Percentiles rank a stretch among this genome's conserved stretches.
These are phyloP conservation scores for Nakaseomyces glabratus DNA, from an alignment of 1,139 yeast species.

Conservation along the genomic window DNA sequence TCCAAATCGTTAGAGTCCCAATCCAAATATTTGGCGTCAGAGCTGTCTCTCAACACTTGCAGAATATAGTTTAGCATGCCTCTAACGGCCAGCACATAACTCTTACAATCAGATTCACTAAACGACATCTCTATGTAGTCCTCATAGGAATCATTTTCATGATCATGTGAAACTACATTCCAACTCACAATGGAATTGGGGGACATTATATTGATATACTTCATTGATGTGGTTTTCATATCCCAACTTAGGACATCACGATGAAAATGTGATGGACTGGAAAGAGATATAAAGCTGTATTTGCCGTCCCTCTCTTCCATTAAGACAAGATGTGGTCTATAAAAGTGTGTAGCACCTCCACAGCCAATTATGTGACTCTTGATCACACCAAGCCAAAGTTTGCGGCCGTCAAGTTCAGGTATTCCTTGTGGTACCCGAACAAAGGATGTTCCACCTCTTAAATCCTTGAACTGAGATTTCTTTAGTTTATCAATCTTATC, in stretches of 20 bases:
- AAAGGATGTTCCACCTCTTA: conserved; percentile 46
- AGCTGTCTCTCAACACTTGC: too few species aligned
- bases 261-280: too few species aligned
- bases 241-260: conserved; percentile 36
- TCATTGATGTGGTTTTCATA: conserved; percentile 10
- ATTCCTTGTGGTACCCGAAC: conserved; percentile 33
- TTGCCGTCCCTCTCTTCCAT: conserved; percentile 37
- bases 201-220: conserved; percentile 26
- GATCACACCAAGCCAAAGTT: conserved; percentile 44
- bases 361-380: conserved; percentile 40
- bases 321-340: conserved; percentile 42
- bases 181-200: conserved; percentile 44
- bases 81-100: conserved; percentile 35
- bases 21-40: too few species aligned
- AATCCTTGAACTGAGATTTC: conserved; percentile 28
- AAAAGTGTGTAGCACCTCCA: conserved; percentile 42
- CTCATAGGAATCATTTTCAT: conserved; percentile 17
- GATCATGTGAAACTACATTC: conserved; percentile 29
- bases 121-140: conserved; percentile 40
- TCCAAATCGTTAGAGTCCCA: too few species aligned
- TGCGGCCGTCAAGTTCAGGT: conserved; percentile 32
- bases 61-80: conserved; percentile 37
- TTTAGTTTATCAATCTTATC: too few species aligned
- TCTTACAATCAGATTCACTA: conserved; percentile 39
- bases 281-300: too few species aligned